Base-by-base conservation (phyloP, 23 red algal species). In the Rhodosorus marinus region DNA sequence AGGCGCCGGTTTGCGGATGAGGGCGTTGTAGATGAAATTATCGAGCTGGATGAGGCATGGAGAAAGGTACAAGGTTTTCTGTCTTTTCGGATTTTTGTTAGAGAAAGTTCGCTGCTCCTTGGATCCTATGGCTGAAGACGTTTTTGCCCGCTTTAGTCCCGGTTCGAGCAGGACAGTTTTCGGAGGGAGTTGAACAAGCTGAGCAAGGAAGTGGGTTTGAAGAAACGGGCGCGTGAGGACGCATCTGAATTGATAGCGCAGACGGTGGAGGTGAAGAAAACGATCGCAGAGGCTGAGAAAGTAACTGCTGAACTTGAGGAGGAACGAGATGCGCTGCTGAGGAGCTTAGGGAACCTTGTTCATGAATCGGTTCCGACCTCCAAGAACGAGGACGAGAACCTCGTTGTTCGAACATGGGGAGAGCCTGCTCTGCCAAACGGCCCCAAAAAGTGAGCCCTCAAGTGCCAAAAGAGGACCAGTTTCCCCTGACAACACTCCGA, bases 281-380 rank as follows among this genome's bases (percentile, higher is more conserved):
- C 42, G 8, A 72, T 80, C 48, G 69, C 74, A 47, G 52, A 66
- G 30, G 22, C 74, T 62, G 76, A 79, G 14, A 60, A 50, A 11
- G 35, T 8, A 24, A 56, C 72, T 2, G 60, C 49, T 6, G 36
- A 22, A n/a, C 32, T 42, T n/a, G 72, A 80, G 53, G 30, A 55
- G 3, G 58, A 40, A 62, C 65, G 90, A 8, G 90, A 98, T 49
- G 30, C 40, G 17, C 48, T 75, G 26, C 35, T 98, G 6, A 65
- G 78, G 36, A 50, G 25, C 11, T 74, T 98, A 7, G 90, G 90
- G 23, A 98, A 98, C 45, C 43, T 98, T 14, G 63, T 98, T 29
- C 79, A 78, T 11, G 64, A 98, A 20, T 70, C 56, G 22, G 90
- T 85, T 11, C 81, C 81, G 5, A 73, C 86, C n/a, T 49, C 42